Evolutionary conservation across 2,329 filamentous ascomycete genomes (phyloP).

Genomic region (Thelonectria blattea): DNA sequence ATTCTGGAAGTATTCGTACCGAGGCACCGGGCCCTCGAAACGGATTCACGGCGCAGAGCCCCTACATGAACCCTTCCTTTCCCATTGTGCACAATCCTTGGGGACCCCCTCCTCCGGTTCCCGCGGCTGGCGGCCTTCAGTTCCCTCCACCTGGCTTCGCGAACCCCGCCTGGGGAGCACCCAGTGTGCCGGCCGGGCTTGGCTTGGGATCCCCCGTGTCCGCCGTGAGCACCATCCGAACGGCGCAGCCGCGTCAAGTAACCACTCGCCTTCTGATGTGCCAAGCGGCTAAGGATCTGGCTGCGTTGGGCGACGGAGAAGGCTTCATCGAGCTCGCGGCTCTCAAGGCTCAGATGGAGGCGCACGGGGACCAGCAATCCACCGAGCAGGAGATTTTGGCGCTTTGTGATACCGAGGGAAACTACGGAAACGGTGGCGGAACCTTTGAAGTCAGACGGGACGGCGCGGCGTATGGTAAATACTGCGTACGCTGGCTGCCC

Average conservation of each 20-base stretch:
- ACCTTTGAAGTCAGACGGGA: conserved; percentile 74
- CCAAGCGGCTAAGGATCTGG: conserved; percentile 73
- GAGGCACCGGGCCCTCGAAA: conserved; percentile 57
- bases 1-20: conserved; percentile 48
- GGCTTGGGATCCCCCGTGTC: conserved; percentile 42
- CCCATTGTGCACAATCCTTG: conserved; percentile 48
- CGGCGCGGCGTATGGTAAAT: conserved; percentile 43
- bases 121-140: conserved; percentile 43
- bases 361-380: conserved; percentile 50
- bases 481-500: conserved; percentile 61
- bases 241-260: conserved; percentile 67
- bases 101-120: conserved; percentile 42
- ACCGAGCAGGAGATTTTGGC: conserved; percentile 74
- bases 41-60: conserved; percentile 47
- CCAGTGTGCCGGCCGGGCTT: conserved; percentile 43
- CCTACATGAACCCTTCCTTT: conserved; percentile 52
- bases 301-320: conserved; percentile 52
- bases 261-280: conserved; percentile 77
- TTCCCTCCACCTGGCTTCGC: conserved; percentile 56
- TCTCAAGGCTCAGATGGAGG: conserved; percentile 70
- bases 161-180: conserved; percentile 48
- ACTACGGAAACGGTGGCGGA: conserved; percentile 85
- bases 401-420: conserved; percentile 91
- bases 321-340: conserved; percentile 73
- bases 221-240: conserved; percentile 39